Evolutionary conservation across 805 yeast species (phyloP), one percentile per base, ranked within the genome.

Genomic region (Zygosaccharomyces bailii): DNA sequence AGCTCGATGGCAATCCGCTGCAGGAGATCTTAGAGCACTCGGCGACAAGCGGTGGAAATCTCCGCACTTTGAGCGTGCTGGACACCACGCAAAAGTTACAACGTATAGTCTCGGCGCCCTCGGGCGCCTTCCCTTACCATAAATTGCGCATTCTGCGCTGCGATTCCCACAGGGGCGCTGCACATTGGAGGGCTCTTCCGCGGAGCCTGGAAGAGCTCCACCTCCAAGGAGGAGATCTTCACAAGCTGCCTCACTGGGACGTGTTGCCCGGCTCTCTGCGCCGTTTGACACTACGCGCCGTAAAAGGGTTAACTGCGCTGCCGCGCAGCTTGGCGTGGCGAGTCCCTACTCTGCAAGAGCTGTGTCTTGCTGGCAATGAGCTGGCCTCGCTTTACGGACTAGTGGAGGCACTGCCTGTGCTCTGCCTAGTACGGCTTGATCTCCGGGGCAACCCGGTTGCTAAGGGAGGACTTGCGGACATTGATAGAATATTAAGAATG

Each of bases 1-100:
- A 36, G 16, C 29, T 62, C 11, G 55, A 61, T 27, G 55, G 54
- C 27, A 61, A 60, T 34, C 57, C 62, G 34, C 32, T 57, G 17
- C 52, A 50, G 32, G 45, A 45, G 30, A 13, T 54, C 32, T 37
- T 35, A 2, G 51, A 47, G 25, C 17, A 21, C 16, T 32, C 13
- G 5, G 30, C 34, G n/a, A 41, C 18, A 13, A 21, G 9, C 9
- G 17, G 23, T 10, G 35, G 34, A 21, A 30, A 25, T 14, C 32
- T 46, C 4, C 35, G 38, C 33, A 43, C 46, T 5, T 29, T 46
- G 19, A 46, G 31, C 13, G 17, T 46, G 9, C 34, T 45, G 16
- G 33, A 43, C 19, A 46, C 50, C 7, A 36, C 27, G 30, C 32
- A n/a, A 35, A 38, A 11, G 37, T 42, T 25, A 16, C 41, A 18